Evolutionary conservation across 805 yeast species (phyloP).

Genomic region (Yarrowia deformans): DNA sequence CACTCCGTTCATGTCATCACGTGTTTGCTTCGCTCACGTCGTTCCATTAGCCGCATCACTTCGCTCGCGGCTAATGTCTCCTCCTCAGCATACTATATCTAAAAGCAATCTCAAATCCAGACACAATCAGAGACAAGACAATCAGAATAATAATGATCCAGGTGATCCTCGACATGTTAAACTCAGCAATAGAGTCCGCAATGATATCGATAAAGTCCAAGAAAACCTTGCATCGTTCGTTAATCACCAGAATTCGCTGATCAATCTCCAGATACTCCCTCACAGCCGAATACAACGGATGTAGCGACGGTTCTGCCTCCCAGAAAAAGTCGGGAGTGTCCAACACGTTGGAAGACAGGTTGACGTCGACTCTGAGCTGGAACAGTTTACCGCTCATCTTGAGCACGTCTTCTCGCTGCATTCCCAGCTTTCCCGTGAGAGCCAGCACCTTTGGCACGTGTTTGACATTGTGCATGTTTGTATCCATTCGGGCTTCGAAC

Average conservation of each 20-base stretch:
- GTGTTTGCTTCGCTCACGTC: too few relatives aligned
- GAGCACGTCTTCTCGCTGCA: slow-evolving; percentile 81
- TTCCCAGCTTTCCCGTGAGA: slow-evolving; percentile 83
- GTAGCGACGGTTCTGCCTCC: slow-evolving; percentile 92
- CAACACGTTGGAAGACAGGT: slow-evolving; percentile 83
- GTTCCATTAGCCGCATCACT: too few relatives aligned
- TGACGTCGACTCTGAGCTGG: slow-evolving; percentile 91
- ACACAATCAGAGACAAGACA: slow-evolving; percentile 76
- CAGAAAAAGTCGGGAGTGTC: slow-evolving; percentile 98
- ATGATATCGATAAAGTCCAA: slow-evolving; percentile 91
- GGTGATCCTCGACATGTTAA: slow-evolving; percentile 89
- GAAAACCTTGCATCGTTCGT: slow-evolving; percentile 92
- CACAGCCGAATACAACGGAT: slow-evolving; percentile 88
- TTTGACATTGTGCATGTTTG: slow-evolving; percentile 82
- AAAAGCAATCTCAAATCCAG: slow-evolving; percentile 71
- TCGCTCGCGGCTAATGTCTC: neutral
- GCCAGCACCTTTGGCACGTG: slow-evolving; percentile 89
- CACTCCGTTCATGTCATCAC: too few relatives aligned
- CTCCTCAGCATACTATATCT: slow-evolving; percentile 57
- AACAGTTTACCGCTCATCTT: slow-evolving; percentile 90
- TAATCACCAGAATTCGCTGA: slow-evolving; percentile 90
- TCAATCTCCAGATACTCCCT: slow-evolving; percentile 94
- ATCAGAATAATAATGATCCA: slow-evolving; percentile 87
- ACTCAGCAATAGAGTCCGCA: slow-evolving; percentile 92
- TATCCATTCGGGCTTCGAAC: slow-evolving; percentile 91